phyloP scores from a whole-genome alignment of 139 green algal species.

The Micractinium conductrix region DNA sequence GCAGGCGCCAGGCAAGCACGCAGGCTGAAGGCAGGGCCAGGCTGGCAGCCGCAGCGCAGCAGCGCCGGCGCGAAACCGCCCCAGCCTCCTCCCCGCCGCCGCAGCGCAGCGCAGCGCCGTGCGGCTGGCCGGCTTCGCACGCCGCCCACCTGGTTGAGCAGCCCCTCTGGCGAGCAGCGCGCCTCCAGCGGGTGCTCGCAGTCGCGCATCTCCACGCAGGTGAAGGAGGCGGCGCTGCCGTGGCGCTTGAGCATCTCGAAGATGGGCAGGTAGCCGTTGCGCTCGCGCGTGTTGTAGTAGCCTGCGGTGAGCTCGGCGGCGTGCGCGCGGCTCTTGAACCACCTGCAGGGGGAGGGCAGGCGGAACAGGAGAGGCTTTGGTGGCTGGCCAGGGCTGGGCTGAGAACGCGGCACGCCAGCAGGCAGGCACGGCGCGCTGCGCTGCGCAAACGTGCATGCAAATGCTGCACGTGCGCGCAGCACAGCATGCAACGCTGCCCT shows the following conservation, averaged over 20 bases:
- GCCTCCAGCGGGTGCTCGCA: slow-evolving; percentile 94
- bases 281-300: slow-evolving; percentile 97
- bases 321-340: slow-evolving; percentile 94
- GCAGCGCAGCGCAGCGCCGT: not conserved
- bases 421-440: no score
- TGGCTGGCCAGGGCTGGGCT: no score
- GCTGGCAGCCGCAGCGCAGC: not conserved
- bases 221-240: slow-evolving; percentile 91
- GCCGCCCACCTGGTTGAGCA: slow-evolving; percentile 71
- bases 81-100: not conserved
- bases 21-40: not conserved
- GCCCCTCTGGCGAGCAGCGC: slow-evolving; percentile 88
- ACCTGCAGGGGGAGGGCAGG: slow-evolving; percentile 43
- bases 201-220: slow-evolving; percentile 99
- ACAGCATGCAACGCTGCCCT: not conserved
- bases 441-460: no score
- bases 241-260: slow-evolving; percentile 68
- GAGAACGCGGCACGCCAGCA: no score
- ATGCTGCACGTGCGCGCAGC: not conserved
- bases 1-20: not conserved
- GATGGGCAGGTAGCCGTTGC: slow-evolving; percentile 87
- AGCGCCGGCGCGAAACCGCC: no score
- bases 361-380: no score
- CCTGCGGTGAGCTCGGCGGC: slow-evolving; percentile 97
- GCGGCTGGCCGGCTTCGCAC: no score